These are phyloP conservation scores for Collybia sp. DNA, from an alignment of 768 basidiomycete genomes.

Conservation along the genomic window DNA sequence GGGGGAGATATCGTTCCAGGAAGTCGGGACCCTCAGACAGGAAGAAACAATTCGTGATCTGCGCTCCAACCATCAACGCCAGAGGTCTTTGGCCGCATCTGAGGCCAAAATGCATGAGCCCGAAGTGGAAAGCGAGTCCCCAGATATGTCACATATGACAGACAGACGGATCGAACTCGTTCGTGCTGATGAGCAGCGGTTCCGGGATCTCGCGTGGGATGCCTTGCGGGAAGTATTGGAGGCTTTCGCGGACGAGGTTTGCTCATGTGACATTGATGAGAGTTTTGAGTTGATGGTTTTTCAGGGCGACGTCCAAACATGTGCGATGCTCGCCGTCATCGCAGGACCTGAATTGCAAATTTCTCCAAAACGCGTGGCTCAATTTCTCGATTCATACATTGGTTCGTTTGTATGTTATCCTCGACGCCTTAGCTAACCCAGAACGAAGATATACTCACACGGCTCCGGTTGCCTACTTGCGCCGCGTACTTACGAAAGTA, in stretches of 20 bases:
- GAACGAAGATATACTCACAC: conserved; percentile 53
- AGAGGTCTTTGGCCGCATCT: conserved; percentile 23
- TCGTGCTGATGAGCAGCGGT: conserved; percentile 41
- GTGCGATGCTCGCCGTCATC: conserved; percentile 64
- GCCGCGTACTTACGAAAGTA: conserved; percentile 78
- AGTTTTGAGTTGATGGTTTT: conserved; percentile 2
- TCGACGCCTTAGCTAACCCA: background rate
- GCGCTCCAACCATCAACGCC: conserved; percentile 18
- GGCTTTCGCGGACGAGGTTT: conserved; percentile 57
- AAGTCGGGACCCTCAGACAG: conserved; percentile 17
- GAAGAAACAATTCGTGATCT: conserved; percentile 25
- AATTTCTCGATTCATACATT: conserved; percentile 69
- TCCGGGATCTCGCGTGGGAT: conserved; percentile 53
- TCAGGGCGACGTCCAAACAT: conserved; percentile 80
- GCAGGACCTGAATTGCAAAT: conserved; percentile 55
- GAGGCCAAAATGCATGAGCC: conserved; percentile 17
- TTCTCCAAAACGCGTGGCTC: conserved; percentile 32
- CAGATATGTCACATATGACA: conserved; percentile 17
- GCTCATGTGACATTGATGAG: conserved; percentile 2
- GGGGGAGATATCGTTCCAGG: conserved; percentile 37
- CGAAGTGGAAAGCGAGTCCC: conserved; percentile 8
- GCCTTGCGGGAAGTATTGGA: conserved; percentile 54
- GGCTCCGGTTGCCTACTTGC: conserved; percentile 55
- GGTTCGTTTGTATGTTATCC: conserved; percentile 36
- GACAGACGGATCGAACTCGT: conserved; percentile 40